Conservation (phyloP, 371 early-diverging fungal genomes). For the Blastocladiella emersonii region DNA sequence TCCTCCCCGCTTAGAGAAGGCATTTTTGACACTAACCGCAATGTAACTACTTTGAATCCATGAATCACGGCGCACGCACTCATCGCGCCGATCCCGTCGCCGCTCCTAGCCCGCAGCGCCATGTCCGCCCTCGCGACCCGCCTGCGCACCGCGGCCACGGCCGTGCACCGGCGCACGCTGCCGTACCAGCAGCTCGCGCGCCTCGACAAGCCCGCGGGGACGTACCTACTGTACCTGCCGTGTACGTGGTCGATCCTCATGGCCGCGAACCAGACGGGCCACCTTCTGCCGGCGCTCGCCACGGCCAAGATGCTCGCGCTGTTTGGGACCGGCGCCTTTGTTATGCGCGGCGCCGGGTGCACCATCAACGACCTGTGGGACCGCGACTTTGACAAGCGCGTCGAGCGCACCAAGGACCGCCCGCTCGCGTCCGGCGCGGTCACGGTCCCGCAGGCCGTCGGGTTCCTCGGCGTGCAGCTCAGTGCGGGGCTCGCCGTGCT, state of each 20-base stretch:
- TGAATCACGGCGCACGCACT: too few species aligned
- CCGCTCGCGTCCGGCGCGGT: slow-evolving; percentile 76
- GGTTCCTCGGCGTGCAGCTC: slow-evolving; percentile 65
- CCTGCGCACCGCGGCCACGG: too few species aligned
- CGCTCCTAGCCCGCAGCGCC: too few species aligned
- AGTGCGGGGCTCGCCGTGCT: slow-evolving; percentile 65
- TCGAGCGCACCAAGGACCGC: slow-evolving; percentile 66
- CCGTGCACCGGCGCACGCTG: slow-evolving; percentile 13
- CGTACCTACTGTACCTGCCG: slow-evolving; percentile 81
- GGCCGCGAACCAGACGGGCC: slow-evolving; percentile 12
- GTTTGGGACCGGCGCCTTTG: slow-evolving; percentile 76
- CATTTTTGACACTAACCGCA: too few species aligned
- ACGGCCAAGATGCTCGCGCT: slow-evolving; percentile 53
- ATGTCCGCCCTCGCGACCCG: too few species aligned
- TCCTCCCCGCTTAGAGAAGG: too few species aligned
- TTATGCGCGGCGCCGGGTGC: slow-evolving; percentile 96
- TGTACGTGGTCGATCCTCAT: slow-evolving; percentile 42
- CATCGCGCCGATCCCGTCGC: too few species aligned
- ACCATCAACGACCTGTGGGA: slow-evolving; percentile 97
- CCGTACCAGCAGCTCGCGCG: slow-evolving; percentile 66
- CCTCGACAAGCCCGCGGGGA: slow-evolving; percentile 82
- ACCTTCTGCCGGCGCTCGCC: slow-evolving; percentile 17
- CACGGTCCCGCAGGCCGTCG: slow-evolving; percentile 50
- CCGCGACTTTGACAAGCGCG: slow-evolving; percentile 66
- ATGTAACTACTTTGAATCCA: too few species aligned